phyloP scores from a whole-genome alignment of 768 basidiomycete species.

The Kwoniella shandongensis region DNA sequence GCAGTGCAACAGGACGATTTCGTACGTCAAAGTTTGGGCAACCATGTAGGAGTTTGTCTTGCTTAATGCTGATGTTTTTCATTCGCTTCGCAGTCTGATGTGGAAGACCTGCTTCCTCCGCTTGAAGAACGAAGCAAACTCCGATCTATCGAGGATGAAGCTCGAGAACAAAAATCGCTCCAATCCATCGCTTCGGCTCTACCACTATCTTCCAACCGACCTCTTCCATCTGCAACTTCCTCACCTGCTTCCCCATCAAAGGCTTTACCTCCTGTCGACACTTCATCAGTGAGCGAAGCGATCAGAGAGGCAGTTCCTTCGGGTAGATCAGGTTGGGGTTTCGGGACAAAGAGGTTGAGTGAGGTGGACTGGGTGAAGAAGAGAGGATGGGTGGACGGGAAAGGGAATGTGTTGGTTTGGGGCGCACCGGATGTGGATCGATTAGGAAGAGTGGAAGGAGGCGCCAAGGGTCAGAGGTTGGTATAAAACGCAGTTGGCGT shows the following conservation, averaged over 20 bases:
- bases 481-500: conserved; percentile 15
- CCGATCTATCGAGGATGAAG: conserved; percentile 54
- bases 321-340: neutral
- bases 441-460: conserved; percentile 28
- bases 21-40: conserved; percentile 29
- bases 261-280: conserved; percentile 13
- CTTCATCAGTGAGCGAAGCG: no score
- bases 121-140: conserved; percentile 48
- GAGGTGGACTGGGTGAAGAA: conserved; percentile 32
- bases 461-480: conserved; percentile 17
- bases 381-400: conserved; percentile 39
- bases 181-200: conserved; percentile 36
- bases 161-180: conserved; percentile 18
- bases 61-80: neutral
- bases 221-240: conserved; percentile 18
- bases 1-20: conserved; percentile 94
- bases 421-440: conserved; percentile 44
- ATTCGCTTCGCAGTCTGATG: conserved; percentile 38
- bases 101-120: conserved; percentile 53
- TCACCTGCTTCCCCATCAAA: conserved; percentile 16
- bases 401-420: conserved; percentile 47
- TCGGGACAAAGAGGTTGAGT: conserved; percentile 25
- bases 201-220: conserved; percentile 15
- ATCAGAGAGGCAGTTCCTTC: conserved; percentile 2
- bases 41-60: neutral